Base-by-base conservation (phyloP, 768 basidiomycete species). In the Suillus paluster region DNA sequence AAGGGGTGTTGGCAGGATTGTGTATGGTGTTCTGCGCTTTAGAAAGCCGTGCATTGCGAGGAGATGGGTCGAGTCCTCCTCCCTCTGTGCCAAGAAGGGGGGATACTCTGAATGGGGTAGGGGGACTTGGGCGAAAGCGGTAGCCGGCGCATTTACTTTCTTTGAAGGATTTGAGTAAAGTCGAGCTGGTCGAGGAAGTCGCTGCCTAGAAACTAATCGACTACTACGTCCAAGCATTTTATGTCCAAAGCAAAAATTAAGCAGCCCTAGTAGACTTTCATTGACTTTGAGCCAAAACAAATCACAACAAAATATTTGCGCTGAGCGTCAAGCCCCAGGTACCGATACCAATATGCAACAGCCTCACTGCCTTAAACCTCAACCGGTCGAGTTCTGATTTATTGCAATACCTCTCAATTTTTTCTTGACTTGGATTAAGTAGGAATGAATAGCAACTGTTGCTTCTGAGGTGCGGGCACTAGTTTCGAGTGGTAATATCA, bases 151-250 rank as follows among this genome's bases (percentile, higher is more conserved):
- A 69, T 80, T 80, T 54, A 72, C 75, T 62, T 68, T 79, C 77
- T 83, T 85, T 57, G 89, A 81, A 15, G 88, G 86, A 0, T 89
- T 81, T 19, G 90, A 89, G 73, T 88, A 90, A 49, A 88, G 81
- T 65, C 89, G 85, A 45, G 87, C 86, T 57, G 89, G 87, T 54
- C 89, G 84, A 25, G 87, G 87, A 60, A 91, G 85, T 66, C 79
- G 70, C 72, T 90, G 88, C 30, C 89, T 81, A 71, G 89, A 77
- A 75, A 86, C 66, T 66, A 79, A 78, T 30, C 49, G 49, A 50
- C 19, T 27, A 48, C 46, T 27, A 15, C 25, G 14, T 48, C 46
- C 46, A 33, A 50, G 27, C 49, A 50, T 50, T 50, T 50, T 50
- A 6, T 50, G 30, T 30, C 30, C 30, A 30, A 30, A 3, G 30